Conservation (phyloP, 2,329 filamentous ascomycete species). For the Fusarium chuoi region DNA sequence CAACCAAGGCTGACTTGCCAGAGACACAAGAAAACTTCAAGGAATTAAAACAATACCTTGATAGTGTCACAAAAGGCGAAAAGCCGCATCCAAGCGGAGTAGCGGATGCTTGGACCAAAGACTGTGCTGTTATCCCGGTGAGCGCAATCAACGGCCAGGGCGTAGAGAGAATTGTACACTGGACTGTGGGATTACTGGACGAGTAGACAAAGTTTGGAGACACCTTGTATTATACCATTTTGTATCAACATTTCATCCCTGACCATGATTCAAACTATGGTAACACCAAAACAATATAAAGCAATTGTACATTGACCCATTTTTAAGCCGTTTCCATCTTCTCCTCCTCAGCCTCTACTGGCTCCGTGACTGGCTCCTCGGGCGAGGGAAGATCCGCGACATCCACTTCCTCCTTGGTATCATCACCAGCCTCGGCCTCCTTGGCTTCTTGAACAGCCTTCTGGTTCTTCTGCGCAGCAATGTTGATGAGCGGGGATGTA, state of each 20-base stretch:
- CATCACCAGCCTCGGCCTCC: constrained; percentile 41
- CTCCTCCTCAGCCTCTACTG: constrained; percentile 13
- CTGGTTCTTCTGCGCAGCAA: constrained; percentile 61
- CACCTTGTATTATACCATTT: constrained; percentile 37
- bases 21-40: constrained; percentile 82
- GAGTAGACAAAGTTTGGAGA: constrained; percentile 43
- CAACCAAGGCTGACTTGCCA: constrained; percentile 88
- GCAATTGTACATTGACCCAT: constrained; percentile 29
- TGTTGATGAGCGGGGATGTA: constrained; percentile 82
- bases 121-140: constrained; percentile 81
- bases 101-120: constrained; percentile 65
- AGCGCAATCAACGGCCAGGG: constrained; percentile 91
- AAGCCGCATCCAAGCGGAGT: constrained; percentile 78
- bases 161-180: constrained; percentile 77
- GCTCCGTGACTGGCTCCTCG: constrained; percentile 37
- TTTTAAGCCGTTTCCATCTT: constrained; percentile 33
- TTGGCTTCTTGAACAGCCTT: constrained; percentile 50
- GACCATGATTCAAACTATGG: constrained; percentile 34
- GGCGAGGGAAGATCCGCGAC: constrained; percentile 54
- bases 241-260: constrained; percentile 32
- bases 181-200: constrained; percentile 76
- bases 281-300: constrained; percentile 36
- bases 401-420: constrained; percentile 43
- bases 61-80: constrained; percentile 68
- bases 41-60: constrained; percentile 75